Percentiles rank a stretch among this genome's conserved stretches.
Evolutionary conservation across 257 asterid species (phyloP).

Genomic region (Osmanthus fragrans): DNA sequence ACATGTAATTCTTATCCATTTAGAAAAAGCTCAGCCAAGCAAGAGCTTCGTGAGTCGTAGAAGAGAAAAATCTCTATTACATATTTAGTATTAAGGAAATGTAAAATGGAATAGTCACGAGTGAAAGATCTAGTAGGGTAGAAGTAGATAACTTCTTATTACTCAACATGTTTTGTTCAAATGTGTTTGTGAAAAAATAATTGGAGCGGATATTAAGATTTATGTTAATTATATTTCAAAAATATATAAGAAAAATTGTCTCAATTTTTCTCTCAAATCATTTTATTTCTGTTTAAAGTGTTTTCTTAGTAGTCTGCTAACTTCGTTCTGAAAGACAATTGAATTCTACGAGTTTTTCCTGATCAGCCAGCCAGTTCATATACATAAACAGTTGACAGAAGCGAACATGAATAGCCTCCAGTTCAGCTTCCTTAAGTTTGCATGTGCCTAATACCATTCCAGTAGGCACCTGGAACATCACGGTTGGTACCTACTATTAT

Average conservation of each 20-base stretch:
- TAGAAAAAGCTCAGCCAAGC: background rate
- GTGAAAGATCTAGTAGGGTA: background rate
- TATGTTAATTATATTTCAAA: background rate
- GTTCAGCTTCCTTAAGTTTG: background rate
- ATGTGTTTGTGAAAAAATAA: background rate
- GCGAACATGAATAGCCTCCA: background rate
- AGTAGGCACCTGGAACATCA: conserved; percentile 7
- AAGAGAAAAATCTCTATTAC: background rate
- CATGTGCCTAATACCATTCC: background rate
- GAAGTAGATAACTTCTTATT: background rate
- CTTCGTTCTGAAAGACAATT: background rate
- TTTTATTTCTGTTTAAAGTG: background rate
- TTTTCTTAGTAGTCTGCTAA: background rate
- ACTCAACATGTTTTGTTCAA: background rate
- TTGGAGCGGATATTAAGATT: background rate
- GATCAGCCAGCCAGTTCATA: background rate
- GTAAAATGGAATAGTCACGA: background rate
- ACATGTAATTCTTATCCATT: background rate
- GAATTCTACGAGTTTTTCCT: background rate
- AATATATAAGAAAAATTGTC: background rate
- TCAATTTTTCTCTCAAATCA: background rate
- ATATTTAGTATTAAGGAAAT: background rate
- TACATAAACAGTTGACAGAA: background rate
- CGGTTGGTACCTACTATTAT: background rate
- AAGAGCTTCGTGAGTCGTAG: background rate